Evolutionary conservation across 352 stramenopile species (phyloP).

Genomic region (Thalassiosira hispida): DNA sequence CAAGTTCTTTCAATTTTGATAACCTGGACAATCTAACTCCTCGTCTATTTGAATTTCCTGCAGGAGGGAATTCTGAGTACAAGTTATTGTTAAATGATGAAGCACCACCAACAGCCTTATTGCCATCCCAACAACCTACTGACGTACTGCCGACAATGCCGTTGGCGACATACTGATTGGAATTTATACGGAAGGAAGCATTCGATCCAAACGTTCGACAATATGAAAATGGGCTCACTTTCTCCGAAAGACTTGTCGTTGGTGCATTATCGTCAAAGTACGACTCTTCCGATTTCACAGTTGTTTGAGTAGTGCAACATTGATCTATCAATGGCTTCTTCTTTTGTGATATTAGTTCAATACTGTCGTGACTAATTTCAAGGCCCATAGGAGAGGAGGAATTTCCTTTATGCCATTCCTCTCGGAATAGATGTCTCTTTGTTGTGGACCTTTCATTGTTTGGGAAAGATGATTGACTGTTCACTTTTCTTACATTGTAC

Average conservation of each 20-base stretch:
- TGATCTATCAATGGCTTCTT: conserved; percentile 10
- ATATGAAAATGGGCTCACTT: conserved; percentile 6
- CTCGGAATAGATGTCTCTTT: conserved; percentile 32
- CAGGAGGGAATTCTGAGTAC: not conserved
- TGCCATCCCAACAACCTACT: no score
- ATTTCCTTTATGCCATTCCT: conserved; percentile 11
- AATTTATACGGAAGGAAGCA: conserved; percentile 26
- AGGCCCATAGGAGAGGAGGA: conserved; percentile 1
- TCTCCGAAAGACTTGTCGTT: not conserved
- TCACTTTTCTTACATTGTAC: not conserved
- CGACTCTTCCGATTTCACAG: conserved; percentile 23
- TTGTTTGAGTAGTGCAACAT: conserved; percentile 20
- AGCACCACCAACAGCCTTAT: not conserved
- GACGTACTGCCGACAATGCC: no score
- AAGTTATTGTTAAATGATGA: conserved; percentile 1
- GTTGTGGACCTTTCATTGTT: not conserved
- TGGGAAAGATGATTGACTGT: not conserved
- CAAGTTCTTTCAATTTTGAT: conserved; percentile 34
- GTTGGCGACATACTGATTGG: no score
- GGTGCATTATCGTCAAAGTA: conserved; percentile 10
- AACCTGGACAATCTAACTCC: conserved; percentile 23
- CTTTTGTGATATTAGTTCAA: conserved; percentile 8
- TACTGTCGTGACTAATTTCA: conserved; percentile 12
- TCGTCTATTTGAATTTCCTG: conserved; percentile 22
- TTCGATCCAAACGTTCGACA: conserved; percentile 25